phyloP scores from a whole-genome alignment of 495 filamentous ascomycete species.

The Chaetomium tenue region DNA sequence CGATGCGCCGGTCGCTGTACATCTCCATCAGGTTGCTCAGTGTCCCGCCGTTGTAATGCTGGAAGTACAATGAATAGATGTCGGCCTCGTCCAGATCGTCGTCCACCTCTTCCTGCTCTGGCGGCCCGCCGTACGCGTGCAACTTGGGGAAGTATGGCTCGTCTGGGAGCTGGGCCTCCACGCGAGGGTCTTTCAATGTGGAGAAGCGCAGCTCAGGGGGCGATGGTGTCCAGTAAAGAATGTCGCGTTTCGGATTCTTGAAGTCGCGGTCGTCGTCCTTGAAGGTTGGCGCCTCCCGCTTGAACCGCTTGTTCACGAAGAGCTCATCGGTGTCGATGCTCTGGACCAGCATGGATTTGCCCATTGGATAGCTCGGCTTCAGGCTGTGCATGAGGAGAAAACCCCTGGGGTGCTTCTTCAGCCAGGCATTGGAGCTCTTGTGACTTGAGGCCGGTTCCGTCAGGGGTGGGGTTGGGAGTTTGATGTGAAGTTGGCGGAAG shows the following conservation, averaged over 20 bases:
- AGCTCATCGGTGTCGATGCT: slow-evolving; percentile 1
- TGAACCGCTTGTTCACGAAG: slow-evolving; percentile 13
- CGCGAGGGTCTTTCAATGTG: neutral
- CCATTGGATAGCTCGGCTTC: neutral
- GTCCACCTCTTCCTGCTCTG: neutral
- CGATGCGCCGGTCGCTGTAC: neutral
- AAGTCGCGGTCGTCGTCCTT: neutral
- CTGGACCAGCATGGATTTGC: slow-evolving; percentile 16
- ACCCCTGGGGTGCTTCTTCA: slow-evolving; percentile 3
- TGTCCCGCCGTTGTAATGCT: slow-evolving; percentile 17
- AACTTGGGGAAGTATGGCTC: slow-evolving; percentile 19
- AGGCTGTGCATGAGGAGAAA: slow-evolving; percentile 19
- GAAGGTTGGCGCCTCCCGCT: neutral
- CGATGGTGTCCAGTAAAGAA: neutral
- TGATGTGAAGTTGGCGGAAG: slow-evolving; percentile 13
- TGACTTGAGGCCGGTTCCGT: neutral
- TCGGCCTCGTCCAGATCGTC: neutral
- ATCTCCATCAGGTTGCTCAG: slow-evolving; percentile 19
- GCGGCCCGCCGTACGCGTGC: slow-evolving; percentile 11
- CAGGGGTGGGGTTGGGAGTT: neutral
- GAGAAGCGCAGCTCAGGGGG: slow-evolving; percentile 19
- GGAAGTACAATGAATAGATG: slow-evolving; percentile 20
- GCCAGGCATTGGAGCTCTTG: neutral
- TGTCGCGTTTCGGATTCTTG: neutral
- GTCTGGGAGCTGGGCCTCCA: slow-evolving; percentile 4